Conservation (phyloP, 345 rosid species). For the Euclidium syriacum region DNA sequence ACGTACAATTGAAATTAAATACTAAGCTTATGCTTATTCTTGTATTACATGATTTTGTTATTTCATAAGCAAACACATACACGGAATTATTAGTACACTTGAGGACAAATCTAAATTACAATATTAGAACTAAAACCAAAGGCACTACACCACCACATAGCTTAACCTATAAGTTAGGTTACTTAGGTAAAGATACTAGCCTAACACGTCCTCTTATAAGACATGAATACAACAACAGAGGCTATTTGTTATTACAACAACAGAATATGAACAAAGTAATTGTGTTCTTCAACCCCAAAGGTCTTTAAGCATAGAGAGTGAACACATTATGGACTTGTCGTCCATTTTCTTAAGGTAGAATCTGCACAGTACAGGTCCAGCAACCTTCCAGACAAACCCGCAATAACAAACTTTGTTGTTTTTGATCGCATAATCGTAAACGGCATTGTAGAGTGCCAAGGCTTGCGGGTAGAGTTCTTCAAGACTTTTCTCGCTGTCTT, state of each 20-base stretch:
- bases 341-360: conserved; percentile 17
- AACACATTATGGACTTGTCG: conserved; percentile 24
- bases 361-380: conserved; percentile 55
- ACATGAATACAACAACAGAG: background rate
- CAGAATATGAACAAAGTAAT: background rate
- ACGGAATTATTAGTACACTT: background rate
- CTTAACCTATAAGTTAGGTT: background rate
- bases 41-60: background rate
- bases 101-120: background rate
- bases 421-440: conserved; percentile 39
- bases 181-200: background rate
- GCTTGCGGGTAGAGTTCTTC: conserved; percentile 50
- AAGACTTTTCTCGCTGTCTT: conserved; percentile 33
- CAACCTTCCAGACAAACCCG: conserved; percentile 67
- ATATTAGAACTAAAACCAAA: background rate
- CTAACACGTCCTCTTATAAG: background rate
- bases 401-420: conserved; percentile 1
- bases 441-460: conserved; percentile 44
- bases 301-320: conserved; percentile 39
- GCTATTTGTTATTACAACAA: background rate
- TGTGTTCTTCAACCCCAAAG: conserved; percentile 26
- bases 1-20: background rate
- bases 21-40: too few relatives aligned
- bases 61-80: background rate
- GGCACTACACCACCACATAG: background rate